Evolutionary conservation across 352 stramenopile species (phyloP).

Genomic region (Phytopythium montanum): DNA sequence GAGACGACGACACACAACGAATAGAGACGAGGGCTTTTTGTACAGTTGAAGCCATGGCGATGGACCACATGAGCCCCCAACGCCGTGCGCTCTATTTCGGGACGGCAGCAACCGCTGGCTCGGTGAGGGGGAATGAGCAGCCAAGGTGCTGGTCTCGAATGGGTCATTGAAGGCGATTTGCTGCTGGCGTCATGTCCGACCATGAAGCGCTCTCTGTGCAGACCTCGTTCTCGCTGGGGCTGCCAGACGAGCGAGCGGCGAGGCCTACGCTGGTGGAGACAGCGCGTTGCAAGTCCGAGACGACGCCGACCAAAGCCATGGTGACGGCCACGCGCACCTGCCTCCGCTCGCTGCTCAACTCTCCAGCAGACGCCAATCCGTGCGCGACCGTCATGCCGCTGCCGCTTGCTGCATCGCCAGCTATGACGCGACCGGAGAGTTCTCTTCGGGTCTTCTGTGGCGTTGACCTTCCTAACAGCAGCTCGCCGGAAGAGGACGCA

Average conservation of each 20-base stretch:
- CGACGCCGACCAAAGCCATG: not conserved
- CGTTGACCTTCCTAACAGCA: not conserved
- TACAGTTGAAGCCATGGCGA: not conserved
- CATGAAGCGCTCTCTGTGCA: not conserved
- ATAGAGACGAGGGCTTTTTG: conserved; percentile 8
- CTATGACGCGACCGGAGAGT: not conserved
- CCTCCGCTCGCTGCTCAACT: not conserved
- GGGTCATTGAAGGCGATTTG: not conserved
- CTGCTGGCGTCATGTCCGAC: not conserved
- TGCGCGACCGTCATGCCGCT: conserved; percentile 5
- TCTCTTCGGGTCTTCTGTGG: not conserved
- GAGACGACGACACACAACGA: not conserved
- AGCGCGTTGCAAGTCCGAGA: not conserved
- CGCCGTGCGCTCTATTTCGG: not conserved
- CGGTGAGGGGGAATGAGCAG: not conserved
- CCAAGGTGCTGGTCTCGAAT: not conserved
- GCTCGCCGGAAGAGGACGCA: not conserved
- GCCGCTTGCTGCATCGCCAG: not conserved
- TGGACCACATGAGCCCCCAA: too few species aligned
- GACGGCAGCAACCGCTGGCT: not conserved
- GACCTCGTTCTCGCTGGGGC: not conserved
- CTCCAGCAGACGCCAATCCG: not conserved
- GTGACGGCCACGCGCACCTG: not conserved
- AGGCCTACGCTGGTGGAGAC: not conserved
- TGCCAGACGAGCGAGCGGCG: not conserved